Conservation (phyloP, 176 grass and related monocot species). For the Phoenix dactylifera region DNA sequence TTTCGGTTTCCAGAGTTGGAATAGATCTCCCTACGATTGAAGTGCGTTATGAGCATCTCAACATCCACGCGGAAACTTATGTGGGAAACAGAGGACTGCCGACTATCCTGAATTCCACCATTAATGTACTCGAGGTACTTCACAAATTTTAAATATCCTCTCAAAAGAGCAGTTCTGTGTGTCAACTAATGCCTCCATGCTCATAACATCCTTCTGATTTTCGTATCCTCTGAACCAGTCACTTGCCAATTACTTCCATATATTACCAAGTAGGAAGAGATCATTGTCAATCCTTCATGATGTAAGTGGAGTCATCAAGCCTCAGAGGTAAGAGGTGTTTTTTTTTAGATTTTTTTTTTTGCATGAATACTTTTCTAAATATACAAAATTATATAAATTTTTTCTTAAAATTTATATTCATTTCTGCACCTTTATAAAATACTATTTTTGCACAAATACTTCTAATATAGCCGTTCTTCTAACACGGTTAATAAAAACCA, state of each 20-base stretch:
- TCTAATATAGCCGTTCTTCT: too few relatives aligned
- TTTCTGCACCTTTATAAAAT: too few relatives aligned
- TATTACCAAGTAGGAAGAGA: conserved; percentile 45
- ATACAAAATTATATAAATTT: too few relatives aligned
- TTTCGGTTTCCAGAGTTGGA: conserved; percentile 35
- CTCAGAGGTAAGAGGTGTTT: conserved; percentile 33
- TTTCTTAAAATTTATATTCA: too few relatives aligned
- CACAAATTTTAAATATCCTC: not conserved
- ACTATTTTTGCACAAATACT: too few relatives aligned
- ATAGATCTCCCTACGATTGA: conserved; percentile 77
- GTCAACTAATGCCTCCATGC: too few relatives aligned
- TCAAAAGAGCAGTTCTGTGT: too few relatives aligned
- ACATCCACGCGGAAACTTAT: conserved; percentile 38
- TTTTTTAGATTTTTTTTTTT: too few relatives aligned
- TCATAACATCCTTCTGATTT: not conserved
- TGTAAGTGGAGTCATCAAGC: conserved; percentile 57
- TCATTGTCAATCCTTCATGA: conserved; percentile 53
- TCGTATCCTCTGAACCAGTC: conserved; percentile 13
- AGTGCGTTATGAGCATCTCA: conserved; percentile 54
- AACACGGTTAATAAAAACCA: too few relatives aligned
- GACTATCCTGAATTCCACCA: conserved; percentile 58
- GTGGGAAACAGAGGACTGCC: conserved; percentile 59
- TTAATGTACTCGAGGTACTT: conserved; percentile 61
- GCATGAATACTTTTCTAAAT: too few relatives aligned
- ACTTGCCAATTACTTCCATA: conserved; percentile 43